Evolutionary conservation across 2,329 filamentous ascomycete genomes (phyloP).

Genomic region (Rutstroemia sp.): DNA sequence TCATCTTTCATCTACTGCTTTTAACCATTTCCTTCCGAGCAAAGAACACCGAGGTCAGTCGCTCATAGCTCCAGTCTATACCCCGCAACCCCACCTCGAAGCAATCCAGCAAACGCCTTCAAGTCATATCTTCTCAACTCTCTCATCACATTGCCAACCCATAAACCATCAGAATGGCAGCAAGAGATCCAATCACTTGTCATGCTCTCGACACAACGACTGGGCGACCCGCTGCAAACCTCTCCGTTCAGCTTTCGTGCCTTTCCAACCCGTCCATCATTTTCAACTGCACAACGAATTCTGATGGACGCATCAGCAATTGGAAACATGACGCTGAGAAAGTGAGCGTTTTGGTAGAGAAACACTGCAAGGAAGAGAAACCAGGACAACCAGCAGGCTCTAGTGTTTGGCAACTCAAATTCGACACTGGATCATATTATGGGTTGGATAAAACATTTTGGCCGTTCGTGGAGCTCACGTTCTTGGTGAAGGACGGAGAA

Average conservation of each 20-base stretch:
- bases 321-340: constrained; percentile 40
- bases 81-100: constrained; percentile 3
- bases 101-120: not conserved
- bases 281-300: constrained; percentile 64
- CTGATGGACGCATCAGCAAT: constrained; percentile 63
- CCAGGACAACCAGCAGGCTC: constrained; percentile 21
- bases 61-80: not conserved
- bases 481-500: constrained; percentile 46
- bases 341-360: constrained; percentile 11
- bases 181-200: constrained; percentile 64
- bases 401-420: constrained; percentile 57
- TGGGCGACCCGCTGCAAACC: constrained; percentile 58
- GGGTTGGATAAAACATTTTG: constrained; percentile 52
- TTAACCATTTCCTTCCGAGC: too few species aligned
- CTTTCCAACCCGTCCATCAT: constrained; percentile 28
- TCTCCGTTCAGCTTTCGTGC: constrained; percentile 47
- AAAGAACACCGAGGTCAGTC: not conserved
- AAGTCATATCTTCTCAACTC: constrained; percentile 1
- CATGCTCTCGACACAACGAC: constrained; percentile 79
- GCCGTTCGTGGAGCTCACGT: constrained; percentile 47
- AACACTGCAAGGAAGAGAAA: constrained; percentile 8
- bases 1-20: too few species aligned
- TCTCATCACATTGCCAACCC: not conserved
- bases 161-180: constrained; percentile 7
- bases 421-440: constrained; percentile 68